These are phyloP conservation scores for Rhamnella rubrinervis DNA, from an alignment of 331 rosid species.

Conservation along the genomic window DNA sequence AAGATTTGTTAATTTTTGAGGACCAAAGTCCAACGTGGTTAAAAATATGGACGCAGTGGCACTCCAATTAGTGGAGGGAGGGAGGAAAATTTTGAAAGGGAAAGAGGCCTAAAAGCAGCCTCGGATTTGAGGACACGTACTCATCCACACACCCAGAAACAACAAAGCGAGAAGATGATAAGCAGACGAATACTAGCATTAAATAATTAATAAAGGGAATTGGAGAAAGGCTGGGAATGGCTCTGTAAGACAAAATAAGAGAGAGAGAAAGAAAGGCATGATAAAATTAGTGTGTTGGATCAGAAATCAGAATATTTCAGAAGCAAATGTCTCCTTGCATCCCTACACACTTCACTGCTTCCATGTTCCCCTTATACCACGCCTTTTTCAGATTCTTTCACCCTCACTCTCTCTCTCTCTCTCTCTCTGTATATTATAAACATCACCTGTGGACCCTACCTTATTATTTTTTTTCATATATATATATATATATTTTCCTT, in stretches of 20 bases:
- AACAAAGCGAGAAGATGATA: background rate
- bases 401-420: conserved; percentile 19
- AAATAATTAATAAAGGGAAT: no score
- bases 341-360: conserved; percentile 36
- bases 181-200: no score
- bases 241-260: conserved; percentile 30
- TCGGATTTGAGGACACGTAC: conserved; percentile 16
- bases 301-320: conserved; percentile 23
- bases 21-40: no score
- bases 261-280: background rate
- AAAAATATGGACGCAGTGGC: no score
- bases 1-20: no score
- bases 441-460: conserved; percentile 23
- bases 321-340: conserved; percentile 38
- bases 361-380: conserved; percentile 49
- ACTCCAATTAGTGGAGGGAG: no score
- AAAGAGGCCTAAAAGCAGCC: conserved; percentile 27
- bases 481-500: background rate
- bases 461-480: background rate
- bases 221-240: background rate
- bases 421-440: background rate
- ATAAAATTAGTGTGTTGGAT: background rate
- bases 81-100: background rate
- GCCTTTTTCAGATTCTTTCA: conserved; percentile 22
- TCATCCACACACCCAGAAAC: background rate